These are phyloP conservation scores for Trypanosoma platydactyli DNA, from an alignment of 208 protist genomes.

Conservation along the genomic window DNA sequence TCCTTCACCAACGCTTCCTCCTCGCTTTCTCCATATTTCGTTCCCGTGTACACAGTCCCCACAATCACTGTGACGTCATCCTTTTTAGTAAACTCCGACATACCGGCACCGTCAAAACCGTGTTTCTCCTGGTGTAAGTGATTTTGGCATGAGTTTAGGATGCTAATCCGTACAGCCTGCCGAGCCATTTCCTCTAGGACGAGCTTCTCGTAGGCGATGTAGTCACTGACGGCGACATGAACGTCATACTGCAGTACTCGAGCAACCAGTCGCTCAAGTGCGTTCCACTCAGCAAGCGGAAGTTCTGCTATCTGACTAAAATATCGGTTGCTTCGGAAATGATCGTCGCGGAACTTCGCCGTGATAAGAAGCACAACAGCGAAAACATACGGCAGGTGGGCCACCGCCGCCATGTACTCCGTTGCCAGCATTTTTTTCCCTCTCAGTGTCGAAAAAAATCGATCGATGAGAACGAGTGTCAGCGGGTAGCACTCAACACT, in stretches of 20 bases:
- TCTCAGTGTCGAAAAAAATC: slow-evolving; percentile 8
- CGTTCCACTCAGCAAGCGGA: slow-evolving; percentile 16
- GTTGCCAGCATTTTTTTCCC: not conserved
- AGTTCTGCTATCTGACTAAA: slow-evolving; percentile 20
- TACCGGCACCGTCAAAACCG: not conserved
- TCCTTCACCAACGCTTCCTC: not conserved
- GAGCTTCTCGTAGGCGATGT: slow-evolving; percentile 16
- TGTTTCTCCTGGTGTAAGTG: not conserved
- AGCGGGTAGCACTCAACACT: slow-evolving; percentile 27
- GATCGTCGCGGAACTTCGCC: slow-evolving; percentile 23
- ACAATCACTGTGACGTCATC: not conserved
- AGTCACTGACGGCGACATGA: not conserved
- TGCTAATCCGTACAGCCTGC: not conserved
- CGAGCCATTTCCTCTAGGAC: slow-evolving; percentile 13
- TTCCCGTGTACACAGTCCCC: not conserved
- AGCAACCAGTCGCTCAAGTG: slow-evolving; percentile 17
- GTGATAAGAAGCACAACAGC: slow-evolving; percentile 12
- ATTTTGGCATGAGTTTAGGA: not conserved
- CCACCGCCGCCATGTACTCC: slow-evolving; percentile 3
- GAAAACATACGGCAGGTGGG: slow-evolving; percentile 12
- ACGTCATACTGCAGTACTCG: slow-evolving; percentile 9
- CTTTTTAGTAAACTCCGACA: not conserved
- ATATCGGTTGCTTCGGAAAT: slow-evolving; percentile 18
- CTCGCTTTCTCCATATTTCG: not conserved
- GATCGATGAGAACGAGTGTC: slow-evolving; percentile 18